Evolutionary conservation across 495 filamentous ascomycete genomes (phyloP), one percentile per base, ranked within the genome.

Genomic region (Rhizodiscina lignyota): DNA sequence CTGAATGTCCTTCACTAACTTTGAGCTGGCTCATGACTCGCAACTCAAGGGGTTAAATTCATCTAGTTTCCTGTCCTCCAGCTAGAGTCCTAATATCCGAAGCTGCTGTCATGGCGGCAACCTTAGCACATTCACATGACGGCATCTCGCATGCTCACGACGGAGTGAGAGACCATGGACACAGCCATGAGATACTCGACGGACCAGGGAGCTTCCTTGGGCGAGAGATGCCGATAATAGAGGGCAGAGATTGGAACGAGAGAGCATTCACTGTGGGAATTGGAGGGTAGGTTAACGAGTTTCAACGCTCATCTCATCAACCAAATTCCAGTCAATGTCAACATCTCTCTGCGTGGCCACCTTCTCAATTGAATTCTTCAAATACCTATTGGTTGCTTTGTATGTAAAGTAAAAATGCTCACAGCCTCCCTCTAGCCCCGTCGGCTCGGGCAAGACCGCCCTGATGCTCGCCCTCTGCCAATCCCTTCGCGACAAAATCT

Each of bases 361-460:
- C n/a, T n/a, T n/a, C n/a, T n/a, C n/a, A n/a, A n/a, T n/a, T n/a
- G n/a, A n/a, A n/a, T n/a, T n/a, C n/a, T n/a, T n/a, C n/a, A n/a
- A n/a, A n/a, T n/a, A n/a, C n/a, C n/a, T n/a, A n/a, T n/a, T n/a
- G n/a, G n/a, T n/a, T n/a, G n/a, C n/a, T n/a, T n/a, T n/a, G n/a
- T n/a, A n/a, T n/a, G n/a, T n/a, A n/a, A n/a, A n/a, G n/a, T n/a
- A n/a, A n/a, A n/a, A n/a, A 13, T 27, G 24, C 24, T 27, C 8
- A 27, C 24, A 13, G 24, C 6, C 6, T 27, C 19, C 21, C 4
- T 12, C 27, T 45, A 94, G 89, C 35, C 89, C 89, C 48, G 89
- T 97, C 32, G 89, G 89, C 40, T 94, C 89, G 18, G 89, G 89
- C 49, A 97, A 97, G 56, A 94, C 89, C 12, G 89, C 89, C 28